Evolutionary conservation across 2,329 filamentous ascomycete genomes (phyloP).

Genomic region (Ophiostoma sp.): DNA sequence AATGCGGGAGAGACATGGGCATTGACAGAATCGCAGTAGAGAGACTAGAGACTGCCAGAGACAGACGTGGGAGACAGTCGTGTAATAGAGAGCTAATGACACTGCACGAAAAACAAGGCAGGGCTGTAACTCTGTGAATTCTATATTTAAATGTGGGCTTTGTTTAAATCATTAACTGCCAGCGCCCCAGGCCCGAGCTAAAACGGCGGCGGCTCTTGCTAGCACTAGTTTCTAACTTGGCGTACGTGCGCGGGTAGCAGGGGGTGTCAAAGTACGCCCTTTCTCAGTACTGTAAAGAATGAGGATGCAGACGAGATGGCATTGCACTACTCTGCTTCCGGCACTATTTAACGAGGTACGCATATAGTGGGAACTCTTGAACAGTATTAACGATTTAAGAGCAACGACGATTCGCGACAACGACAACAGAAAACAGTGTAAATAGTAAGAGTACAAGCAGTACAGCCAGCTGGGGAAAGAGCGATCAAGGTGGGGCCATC

Average conservation of each 20-base stretch:
- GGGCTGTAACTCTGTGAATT: neutral
- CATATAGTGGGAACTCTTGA: neutral
- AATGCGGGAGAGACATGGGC: neutral
- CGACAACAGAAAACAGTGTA: neutral
- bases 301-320: neutral
- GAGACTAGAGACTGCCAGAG: neutral
- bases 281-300: neutral
- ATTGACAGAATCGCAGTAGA: neutral
- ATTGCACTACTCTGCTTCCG: neutral
- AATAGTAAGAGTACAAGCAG: neutral
- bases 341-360: neutral
- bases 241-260: conserved; percentile 5
- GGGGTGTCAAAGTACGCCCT: neutral
- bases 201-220: conserved; percentile 5
- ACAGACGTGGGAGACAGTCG: neutral
- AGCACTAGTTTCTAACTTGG: neutral
- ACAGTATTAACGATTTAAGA: neutral
- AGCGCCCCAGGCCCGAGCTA: neutral
- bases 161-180: neutral
- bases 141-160: neutral
- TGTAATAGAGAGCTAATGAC: conserved; percentile 1
- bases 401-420: neutral
- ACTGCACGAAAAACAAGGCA: conserved; percentile 10
- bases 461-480: conserved; percentile 1
- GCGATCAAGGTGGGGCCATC: conserved; percentile 4